Evolutionary conservation across 2,329 filamentous ascomycete genomes (phyloP).

Genomic region (Teratosphaeriaceae sp.): DNA sequence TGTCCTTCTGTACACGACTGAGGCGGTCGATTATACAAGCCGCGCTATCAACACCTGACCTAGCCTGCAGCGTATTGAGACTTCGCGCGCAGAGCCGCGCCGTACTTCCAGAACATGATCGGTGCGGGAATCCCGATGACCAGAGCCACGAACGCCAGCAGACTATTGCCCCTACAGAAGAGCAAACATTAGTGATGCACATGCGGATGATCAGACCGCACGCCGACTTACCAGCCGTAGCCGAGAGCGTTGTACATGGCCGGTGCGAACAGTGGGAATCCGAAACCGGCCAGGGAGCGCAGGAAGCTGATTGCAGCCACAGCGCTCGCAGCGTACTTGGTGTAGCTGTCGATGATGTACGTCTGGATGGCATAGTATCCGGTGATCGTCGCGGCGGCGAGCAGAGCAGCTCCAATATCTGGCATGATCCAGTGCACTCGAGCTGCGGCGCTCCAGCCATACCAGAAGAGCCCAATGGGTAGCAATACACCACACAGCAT

Average conservation of each 20-base stretch:
- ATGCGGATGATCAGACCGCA: no score
- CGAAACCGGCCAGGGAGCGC: conserved; percentile 48
- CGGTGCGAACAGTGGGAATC: conserved; percentile 54
- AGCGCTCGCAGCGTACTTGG: conserved; percentile 39
- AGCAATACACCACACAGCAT: conserved; percentile 46
- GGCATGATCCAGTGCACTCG: conserved; percentile 50
- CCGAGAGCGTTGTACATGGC: conserved; percentile 40
- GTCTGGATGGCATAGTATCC: conserved; percentile 47
- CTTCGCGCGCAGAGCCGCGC: conserved; percentile 22
- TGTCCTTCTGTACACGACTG: no score
- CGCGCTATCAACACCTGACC: not conserved
- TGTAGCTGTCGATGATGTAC: conserved; percentile 52
- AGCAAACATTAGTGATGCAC: no score
- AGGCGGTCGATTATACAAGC: no score
- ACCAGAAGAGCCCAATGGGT: conserved; percentile 49
- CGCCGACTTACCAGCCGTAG: no score
- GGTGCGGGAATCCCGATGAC: conserved; percentile 44
- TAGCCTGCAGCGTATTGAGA: conserved; percentile 22
- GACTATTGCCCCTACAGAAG: conserved; percentile 43
- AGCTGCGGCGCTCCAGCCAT: conserved; percentile 50
- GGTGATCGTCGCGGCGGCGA: conserved; percentile 46
- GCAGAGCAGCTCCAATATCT: conserved; percentile 49
- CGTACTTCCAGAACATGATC: conserved; percentile 34
- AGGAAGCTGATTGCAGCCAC: conserved; percentile 48
- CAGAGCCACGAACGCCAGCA: conserved; percentile 50